Evolutionary conservation across 139 green algal genomes (phyloP), one percentile per base, ranked within the genome.

Genomic region (Spirogloea muscicola): DNA sequence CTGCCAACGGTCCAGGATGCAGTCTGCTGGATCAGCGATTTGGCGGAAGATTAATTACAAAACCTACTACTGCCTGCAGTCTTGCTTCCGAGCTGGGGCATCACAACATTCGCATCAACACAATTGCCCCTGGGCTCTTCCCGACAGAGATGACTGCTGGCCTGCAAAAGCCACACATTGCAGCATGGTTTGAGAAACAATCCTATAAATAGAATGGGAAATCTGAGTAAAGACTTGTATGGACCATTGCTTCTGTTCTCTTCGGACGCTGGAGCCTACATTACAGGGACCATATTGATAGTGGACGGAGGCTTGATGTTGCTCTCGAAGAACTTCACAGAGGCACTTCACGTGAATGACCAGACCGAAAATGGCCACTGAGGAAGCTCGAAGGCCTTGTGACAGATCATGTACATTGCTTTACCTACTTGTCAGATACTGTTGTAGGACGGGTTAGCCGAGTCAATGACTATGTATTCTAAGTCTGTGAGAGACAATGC

Each of bases 61-160:
- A n/a, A n/a, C n/a, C n/a, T n/a, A n/a, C n/a, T n/a, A n/a, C n/a
- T n/a, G n/a, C n/a, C n/a, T n/a, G n/a, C 52, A 62, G 52, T 7
- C 27, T 69, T 25, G 64, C 64, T 1, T n/a, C 63, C n/a, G 64
- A 73, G 64, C 18, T 73, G 1, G 64, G 64, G 1, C 10, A 27
- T 21, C 64, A 65, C 33, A 21, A 49, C 13, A 65, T 73, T 16
- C 64, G 64, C 34, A 34, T 5, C 48, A 73, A 73, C 49, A 34
- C 27, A 21, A 73, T 73, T n/a, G 64, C 64, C 2, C 64, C 64
- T 2, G 64, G 64, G 16, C 31, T 73, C 29, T 73, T 73, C 64
- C 64, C 3, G 7, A 64, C 64, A 2, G 64, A 73, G 1, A 64
- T 73, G 6, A 64, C 39, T n/a, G 43, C 7, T 6, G 52, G 6